Evolutionary conservation across 1,284 basidiomycete genomes (phyloP), one percentile per base, ranked within the genome.

Genomic region (Butyriboletus appendiculatus): DNA sequence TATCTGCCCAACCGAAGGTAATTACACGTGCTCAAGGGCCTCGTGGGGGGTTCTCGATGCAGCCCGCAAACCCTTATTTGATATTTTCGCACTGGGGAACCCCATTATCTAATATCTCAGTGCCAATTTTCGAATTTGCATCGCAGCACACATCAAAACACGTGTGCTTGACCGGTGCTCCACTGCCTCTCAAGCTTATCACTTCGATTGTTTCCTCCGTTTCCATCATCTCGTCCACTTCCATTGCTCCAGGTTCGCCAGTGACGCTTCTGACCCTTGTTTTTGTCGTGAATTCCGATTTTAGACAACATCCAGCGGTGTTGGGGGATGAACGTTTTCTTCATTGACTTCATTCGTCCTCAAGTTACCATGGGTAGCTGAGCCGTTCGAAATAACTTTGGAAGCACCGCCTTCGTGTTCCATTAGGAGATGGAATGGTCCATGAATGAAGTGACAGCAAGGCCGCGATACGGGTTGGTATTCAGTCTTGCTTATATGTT

Each of bases 241-340:
- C 62, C 46, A 62, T 51, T 62, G 1, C 35, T 24, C 28, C 1
- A 10, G n/a, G 39, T 38, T 38, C n/a, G 1, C 8, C 24, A 9
- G 15, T 24, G n/a, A 54, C 16, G 22, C 46, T 40, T 44, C 43
- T 45, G 1, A 1, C 14, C 34, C 41, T 14, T 3, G 28, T 32
- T 9, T 20, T 20, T 6, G 3, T 32, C 4, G 1, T 20, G 16
- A 30, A 14, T 28, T 39, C 26, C 8, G 4, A 40, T 26, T 26
- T 3, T 28, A 6, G 28, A 12, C 10, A 30, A 28, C 10, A 39
- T 18, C 20, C 11, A 6, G 30, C 16, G 15, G 20, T 18, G 6
- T 11, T 30, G 15, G 4, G 24, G 26, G 14, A 5, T 5, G 15
- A 51, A 30, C 11, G 18, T 22, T 45, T 6, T 24, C 10, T 4